Evolutionary conservation across 345 rosid species (phyloP).

Genomic region (Boechera divaricarpa): DNA sequence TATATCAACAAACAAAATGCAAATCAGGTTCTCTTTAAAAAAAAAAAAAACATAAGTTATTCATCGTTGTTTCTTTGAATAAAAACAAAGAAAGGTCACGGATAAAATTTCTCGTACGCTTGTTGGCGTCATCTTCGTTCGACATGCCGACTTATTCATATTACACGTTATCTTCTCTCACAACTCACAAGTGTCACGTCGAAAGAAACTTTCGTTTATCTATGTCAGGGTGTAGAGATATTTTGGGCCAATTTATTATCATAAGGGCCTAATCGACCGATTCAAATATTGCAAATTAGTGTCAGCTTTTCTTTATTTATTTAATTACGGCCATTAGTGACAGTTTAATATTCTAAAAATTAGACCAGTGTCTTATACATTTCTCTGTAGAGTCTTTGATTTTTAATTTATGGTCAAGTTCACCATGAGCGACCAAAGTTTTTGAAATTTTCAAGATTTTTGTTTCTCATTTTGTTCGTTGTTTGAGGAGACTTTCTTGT

Average conservation of each 20-base stretch:
- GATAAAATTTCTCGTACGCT: no score
- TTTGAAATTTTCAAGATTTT: slow-evolving; percentile 8
- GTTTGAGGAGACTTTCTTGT: background rate
- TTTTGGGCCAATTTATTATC: background rate
- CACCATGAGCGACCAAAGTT: slow-evolving; percentile 37
- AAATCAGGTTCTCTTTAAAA: no score
- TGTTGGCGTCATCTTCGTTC: no score
- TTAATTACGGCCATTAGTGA: slow-evolving; percentile 11
- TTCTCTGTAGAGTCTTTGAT: slow-evolving; percentile 2
- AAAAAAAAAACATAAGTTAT: no score
- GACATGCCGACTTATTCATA: no score
- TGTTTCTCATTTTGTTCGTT: background rate
- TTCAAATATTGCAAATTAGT: slow-evolving; percentile 2
- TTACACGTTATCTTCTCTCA: no score
- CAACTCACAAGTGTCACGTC: background rate
- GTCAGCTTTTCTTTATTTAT: background rate
- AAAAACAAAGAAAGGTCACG: no score
- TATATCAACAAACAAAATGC: no score
- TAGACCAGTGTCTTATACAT: slow-evolving; percentile 16
- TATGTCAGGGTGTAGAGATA: background rate
- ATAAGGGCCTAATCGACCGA: background rate
- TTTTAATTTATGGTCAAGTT: slow-evolving; percentile 23
- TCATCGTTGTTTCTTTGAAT: no score
- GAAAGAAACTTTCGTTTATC: background rate
- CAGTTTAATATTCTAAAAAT: slow-evolving; percentile 1